These are phyloP conservation scores for Cryptococcus floricola DNA, from an alignment of 1,284 basidiomycete species.

Conservation along the genomic window DNA sequence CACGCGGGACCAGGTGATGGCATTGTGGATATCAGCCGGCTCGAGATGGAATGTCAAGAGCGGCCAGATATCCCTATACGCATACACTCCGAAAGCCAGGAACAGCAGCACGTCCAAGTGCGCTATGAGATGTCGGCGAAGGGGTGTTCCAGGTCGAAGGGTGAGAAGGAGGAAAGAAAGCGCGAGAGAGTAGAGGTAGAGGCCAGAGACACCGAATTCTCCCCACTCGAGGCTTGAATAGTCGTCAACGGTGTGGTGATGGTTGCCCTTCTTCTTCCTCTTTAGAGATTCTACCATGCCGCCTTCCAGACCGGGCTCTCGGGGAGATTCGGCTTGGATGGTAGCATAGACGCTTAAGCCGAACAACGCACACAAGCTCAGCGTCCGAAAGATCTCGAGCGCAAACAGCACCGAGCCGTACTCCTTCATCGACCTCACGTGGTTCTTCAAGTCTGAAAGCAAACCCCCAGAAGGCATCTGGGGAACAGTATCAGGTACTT, in stretches of 20 bases:
- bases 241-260: constrained; percentile 31
- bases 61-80: constrained; percentile 63
- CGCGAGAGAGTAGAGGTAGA: constrained; percentile 42
- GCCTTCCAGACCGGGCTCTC: not conserved
- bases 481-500: constrained; percentile 15
- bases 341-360: constrained; percentile 46
- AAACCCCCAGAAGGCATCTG: constrained; percentile 44
- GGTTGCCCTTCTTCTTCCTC: constrained; percentile 32
- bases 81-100: constrained; percentile 53
- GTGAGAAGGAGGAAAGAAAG: constrained; percentile 41
- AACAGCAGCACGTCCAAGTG: constrained; percentile 49
- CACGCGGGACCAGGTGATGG: constrained; percentile 48
- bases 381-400: constrained; percentile 39
- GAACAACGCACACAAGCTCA: constrained; percentile 36
- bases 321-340: constrained; percentile 39
- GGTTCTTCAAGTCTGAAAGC: constrained; percentile 38
- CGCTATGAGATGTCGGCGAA: constrained; percentile 36
- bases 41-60: constrained; percentile 54
- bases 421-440: constrained; percentile 34
- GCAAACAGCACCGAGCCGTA: constrained; percentile 41
- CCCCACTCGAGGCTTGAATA: constrained; percentile 46
- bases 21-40: constrained; percentile 50
- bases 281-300: constrained; percentile 22
- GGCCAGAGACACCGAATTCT: constrained; percentile 44
- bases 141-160: constrained; percentile 30